A percentile compares a stretch with the other conserved stretches of the same genome.
phyloP scores from a whole-genome alignment of 371 early-diverging fungal species.

The Mucor lusitanicus region DNA sequence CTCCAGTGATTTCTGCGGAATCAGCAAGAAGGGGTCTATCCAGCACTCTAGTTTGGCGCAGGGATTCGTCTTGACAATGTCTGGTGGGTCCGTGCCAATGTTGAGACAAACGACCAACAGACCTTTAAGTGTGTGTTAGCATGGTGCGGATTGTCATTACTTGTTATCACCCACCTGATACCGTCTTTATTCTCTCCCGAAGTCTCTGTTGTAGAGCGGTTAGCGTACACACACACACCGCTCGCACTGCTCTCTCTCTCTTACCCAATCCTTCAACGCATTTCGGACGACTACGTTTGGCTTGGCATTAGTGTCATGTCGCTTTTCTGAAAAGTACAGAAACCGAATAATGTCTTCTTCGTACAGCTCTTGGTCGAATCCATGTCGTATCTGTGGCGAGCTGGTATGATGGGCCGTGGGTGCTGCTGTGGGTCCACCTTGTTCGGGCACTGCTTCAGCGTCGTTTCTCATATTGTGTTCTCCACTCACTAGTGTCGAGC shows the following conservation, averaged over 20 bases:
- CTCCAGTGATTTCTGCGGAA: constrained; percentile 83
- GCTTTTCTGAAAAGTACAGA: constrained; percentile 62
- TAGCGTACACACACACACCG: neutral
- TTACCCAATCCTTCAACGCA: constrained; percentile 49
- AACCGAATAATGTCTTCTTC: constrained; percentile 62
- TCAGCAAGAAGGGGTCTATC: constrained; percentile 88
- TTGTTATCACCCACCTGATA: constrained; percentile 35
- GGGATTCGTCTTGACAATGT: constrained; percentile 84
- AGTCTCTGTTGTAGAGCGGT: constrained; percentile 22
- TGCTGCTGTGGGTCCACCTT: neutral
- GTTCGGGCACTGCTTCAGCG: constrained; percentile 18
- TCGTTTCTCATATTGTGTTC: constrained; percentile 39
- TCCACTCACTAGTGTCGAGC: constrained; percentile 63
- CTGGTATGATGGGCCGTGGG: neutral
- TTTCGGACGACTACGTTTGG: constrained; percentile 20
- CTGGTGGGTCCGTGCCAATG: constrained; percentile 97
- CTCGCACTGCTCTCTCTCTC: too few species aligned
- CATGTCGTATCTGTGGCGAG: constrained; percentile 43
- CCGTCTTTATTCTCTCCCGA: constrained; percentile 51
- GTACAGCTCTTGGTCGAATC: constrained; percentile 57
- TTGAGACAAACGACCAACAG: constrained; percentile 90
- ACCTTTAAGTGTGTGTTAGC: constrained; percentile 29
- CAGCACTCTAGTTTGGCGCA: constrained; percentile 94
- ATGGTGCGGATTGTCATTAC: neutral
- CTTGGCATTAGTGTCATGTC: constrained; percentile 54